Percentiles rank a stretch among this genome's conserved stretches.
Conservation (phyloP, 2,329 filamentous ascomycete genomes). For the Leptographium lundbergii region DNA sequence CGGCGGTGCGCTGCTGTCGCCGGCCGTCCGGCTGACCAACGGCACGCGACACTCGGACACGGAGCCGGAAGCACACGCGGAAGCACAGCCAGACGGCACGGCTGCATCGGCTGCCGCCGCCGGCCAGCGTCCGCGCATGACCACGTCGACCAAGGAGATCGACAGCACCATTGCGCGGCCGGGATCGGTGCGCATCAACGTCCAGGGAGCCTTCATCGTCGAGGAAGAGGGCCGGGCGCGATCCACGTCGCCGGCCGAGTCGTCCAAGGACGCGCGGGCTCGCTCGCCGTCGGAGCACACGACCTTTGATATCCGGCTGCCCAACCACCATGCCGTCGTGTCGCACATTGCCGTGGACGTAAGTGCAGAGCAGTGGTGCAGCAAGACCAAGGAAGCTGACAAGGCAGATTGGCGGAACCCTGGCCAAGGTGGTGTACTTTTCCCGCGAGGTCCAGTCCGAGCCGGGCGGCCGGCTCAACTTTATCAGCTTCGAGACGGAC, state of each 20-base stretch:
- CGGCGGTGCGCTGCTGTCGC: background rate
- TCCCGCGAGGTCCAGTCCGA: constrained; percentile 75
- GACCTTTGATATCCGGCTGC: constrained; percentile 87
- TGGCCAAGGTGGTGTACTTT: constrained; percentile 96
- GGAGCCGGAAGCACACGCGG: background rate
- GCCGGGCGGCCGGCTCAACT: constrained; percentile 82
- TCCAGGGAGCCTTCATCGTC: constrained; percentile 91
- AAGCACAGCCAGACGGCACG: background rate
- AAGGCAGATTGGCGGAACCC: constrained; percentile 76
- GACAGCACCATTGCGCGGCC: constrained; percentile 49
- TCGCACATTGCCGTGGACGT: constrained; percentile 96
- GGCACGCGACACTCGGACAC: background rate
- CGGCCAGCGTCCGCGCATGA: constrained; percentile 20
- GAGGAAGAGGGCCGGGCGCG: constrained; percentile 55
- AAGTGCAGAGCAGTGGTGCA: constrained; percentile 24
- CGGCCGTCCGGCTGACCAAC: background rate
- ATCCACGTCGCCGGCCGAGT: constrained; percentile 10
- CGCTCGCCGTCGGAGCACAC: constrained; percentile 33
- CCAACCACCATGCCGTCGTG: constrained; percentile 88
- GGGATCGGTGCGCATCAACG: constrained; percentile 82
- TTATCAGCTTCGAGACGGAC: constrained; percentile 92
- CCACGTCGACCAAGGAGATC: constrained; percentile 42
- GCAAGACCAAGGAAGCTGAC: background rate
- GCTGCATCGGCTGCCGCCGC: background rate
- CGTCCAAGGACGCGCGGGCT: constrained; percentile 4